These are phyloP conservation scores for Lactifluus echinatus DNA, from an alignment of 768 basidiomycete species.

Conservation along the genomic window DNA sequence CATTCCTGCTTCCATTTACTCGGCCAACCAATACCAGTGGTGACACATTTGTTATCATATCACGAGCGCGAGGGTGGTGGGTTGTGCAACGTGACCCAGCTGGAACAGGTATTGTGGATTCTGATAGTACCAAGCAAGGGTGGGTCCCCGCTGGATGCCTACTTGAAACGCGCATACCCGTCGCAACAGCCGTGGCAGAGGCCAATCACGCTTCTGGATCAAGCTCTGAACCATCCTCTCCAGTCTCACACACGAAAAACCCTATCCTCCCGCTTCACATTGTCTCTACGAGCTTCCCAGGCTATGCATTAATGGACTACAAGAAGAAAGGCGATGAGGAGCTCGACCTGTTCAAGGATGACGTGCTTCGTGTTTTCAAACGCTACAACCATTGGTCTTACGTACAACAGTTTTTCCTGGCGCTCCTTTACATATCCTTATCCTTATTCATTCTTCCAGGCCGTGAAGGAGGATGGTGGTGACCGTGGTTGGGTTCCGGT, in stretches of 20 bases:
- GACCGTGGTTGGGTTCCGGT: conserved; percentile 96
- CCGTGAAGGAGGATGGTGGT: conserved; percentile 88
- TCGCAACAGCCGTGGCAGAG: conserved; percentile 79
- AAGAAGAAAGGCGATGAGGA: conserved; percentile 91
- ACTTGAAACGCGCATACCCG: conserved; percentile 86
- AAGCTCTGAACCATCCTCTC: conserved; percentile 28
- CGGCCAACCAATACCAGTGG: conserved; percentile 41
- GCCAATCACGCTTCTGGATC: conserved; percentile 55
- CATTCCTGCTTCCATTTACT: conserved; percentile 15
- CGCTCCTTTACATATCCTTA: conserved; percentile 5
- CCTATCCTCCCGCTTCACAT: conserved; percentile 88
- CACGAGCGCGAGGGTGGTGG: conserved; percentile 98
- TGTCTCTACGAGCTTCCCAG: conserved; percentile 96
- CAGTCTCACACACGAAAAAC: conserved; percentile 36
- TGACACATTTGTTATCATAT: conserved; percentile 88
- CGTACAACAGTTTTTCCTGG: conserved; percentile 35
- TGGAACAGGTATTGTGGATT: conserved; percentile 69
- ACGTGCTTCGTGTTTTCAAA: conserved; percentile 88
- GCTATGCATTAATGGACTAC: conserved; percentile 94
- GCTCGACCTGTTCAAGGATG: conserved; percentile 81
- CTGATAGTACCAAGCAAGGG: conserved; percentile 75
- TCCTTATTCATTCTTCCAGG: conserved; percentile 36
- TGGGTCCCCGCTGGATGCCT: conserved; percentile 99
- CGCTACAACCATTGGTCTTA: conserved; percentile 98
- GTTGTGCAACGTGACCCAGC: conserved; percentile 92